Evolutionary conservation across 2,329 filamentous ascomycete species (phyloP).

Genomic region (Stagonosporopsis chrysanthemi): DNA sequence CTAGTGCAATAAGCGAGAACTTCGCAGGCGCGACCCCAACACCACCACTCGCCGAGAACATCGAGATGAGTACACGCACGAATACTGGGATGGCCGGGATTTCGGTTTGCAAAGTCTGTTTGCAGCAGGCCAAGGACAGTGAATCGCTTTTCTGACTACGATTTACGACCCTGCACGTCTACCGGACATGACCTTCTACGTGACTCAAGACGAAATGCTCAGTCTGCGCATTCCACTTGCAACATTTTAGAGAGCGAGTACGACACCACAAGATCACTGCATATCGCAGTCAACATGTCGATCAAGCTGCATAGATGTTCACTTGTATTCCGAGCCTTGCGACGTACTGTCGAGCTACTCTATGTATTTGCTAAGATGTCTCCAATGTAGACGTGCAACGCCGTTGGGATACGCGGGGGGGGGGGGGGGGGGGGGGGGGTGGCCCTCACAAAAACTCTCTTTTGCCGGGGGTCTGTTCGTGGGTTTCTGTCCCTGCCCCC

Average conservation of each 20-base stretch:
- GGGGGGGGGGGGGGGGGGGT: too few relatives aligned
- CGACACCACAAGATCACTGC: not conserved
- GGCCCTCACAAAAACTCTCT: too few relatives aligned
- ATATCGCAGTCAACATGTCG: not conserved
- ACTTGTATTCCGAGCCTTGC: constrained; percentile 4
- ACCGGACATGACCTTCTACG: not conserved
- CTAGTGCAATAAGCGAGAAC: constrained; percentile 28
- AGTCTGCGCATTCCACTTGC: not conserved
- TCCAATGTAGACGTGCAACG: constrained; percentile 1
- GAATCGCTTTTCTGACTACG: too few relatives aligned
- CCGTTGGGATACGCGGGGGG: constrained; percentile 9
- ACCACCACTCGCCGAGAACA: constrained; percentile 8
- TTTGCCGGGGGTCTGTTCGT: too few relatives aligned
- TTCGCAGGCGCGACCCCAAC: constrained; percentile 14
- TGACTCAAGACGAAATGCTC: too few relatives aligned
- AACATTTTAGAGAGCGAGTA: too few relatives aligned
- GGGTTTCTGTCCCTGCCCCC: too few relatives aligned
- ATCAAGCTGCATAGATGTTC: not conserved
- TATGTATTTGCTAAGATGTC: constrained; percentile 30
- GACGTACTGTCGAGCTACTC: constrained; percentile 21
- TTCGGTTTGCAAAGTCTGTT: too few relatives aligned
- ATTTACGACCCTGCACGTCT: not conserved
- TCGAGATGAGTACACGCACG: not conserved
- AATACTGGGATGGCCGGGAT: too few relatives aligned
- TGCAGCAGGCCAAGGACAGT: too few relatives aligned